These are phyloP conservation scores for Thraustochytrium sp. DNA, from an alignment of 352 stramenopile species.

Conservation along the genomic window DNA sequence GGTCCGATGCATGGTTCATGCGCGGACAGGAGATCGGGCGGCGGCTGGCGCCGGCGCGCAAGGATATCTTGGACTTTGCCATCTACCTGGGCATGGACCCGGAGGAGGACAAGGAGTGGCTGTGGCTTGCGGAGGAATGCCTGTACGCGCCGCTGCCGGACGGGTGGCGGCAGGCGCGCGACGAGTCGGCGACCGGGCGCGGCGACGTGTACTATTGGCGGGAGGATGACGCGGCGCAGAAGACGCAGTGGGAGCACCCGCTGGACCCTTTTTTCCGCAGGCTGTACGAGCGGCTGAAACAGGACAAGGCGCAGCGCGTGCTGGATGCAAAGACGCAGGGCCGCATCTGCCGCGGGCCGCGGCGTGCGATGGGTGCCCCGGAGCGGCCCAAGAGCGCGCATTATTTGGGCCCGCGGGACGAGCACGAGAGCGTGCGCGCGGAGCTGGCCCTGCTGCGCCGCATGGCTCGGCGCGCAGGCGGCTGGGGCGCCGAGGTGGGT, in stretches of 20 bases:
- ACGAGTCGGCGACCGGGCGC: neutral
- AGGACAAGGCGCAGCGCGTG: slow-evolving; percentile 9
- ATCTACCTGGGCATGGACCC: slow-evolving; percentile 90
- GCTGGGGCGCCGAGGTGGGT: no score
- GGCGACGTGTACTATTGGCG: slow-evolving; percentile 34
- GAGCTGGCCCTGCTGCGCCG: neutral
- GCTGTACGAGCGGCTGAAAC: slow-evolving; percentile 21
- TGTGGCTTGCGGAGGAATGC: slow-evolving; percentile 87
- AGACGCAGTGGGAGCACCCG: slow-evolving; percentile 37
- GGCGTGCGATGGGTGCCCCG: neutral
- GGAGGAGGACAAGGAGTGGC: slow-evolving; percentile 76
- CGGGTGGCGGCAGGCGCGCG: slow-evolving; percentile 74
- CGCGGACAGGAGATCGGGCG: neutral
- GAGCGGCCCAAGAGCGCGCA: neutral
- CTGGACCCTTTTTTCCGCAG: slow-evolving; percentile 32
- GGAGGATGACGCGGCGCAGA: neutral
- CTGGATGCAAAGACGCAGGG: neutral
- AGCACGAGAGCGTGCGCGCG: neutral
- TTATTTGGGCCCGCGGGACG: neutral
- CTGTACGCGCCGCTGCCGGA: slow-evolving; percentile 82
- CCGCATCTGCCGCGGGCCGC: neutral
- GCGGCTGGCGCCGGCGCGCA: neutral
- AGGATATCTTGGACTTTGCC: slow-evolving; percentile 83
- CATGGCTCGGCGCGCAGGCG: neutral
- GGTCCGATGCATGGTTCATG: neutral